phyloP scores from a whole-genome alignment of 768 basidiomycete species.

The Mycena filopes region DNA sequence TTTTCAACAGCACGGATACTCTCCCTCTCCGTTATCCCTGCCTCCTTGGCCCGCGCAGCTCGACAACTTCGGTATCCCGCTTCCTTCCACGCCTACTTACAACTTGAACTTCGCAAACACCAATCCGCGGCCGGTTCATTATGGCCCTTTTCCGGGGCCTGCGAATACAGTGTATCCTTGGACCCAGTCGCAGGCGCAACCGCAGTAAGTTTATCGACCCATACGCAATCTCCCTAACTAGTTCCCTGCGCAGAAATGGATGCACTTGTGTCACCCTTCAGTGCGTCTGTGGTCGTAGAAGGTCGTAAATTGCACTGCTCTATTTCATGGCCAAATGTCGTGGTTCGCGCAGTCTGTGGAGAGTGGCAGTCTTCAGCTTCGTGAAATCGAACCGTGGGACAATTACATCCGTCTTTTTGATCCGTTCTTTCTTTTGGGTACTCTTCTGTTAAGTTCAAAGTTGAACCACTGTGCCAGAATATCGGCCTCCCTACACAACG shows the following conservation, averaged over 20 bases:
- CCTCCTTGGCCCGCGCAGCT: not conserved
- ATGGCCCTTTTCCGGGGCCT: constrained; percentile 21
- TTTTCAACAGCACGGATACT: not conserved
- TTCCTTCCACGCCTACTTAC: not conserved
- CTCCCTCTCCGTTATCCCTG: not conserved
- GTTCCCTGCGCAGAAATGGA: not conserved
- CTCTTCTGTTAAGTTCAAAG: too few relatives aligned
- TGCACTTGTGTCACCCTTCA: constrained; percentile 16
- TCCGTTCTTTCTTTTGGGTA: too few relatives aligned
- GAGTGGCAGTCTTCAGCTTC: too few relatives aligned
- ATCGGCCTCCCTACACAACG: too few relatives aligned
- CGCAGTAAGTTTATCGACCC: not conserved
- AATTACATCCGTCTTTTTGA: too few relatives aligned
- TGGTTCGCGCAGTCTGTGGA: too few relatives aligned
- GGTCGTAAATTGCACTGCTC: too few relatives aligned
- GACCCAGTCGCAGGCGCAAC: not conserved
- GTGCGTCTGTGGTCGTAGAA: constrained; percentile 22
- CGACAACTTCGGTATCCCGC: not conserved
- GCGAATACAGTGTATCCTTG: constrained; percentile 19
- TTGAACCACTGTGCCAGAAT: too few relatives aligned
- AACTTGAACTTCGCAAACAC: not conserved
- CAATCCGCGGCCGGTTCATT: constrained; percentile 5
- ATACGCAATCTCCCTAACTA: too few relatives aligned
- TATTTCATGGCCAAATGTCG: too few relatives aligned
- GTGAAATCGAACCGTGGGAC: too few relatives aligned